Conservation (phyloP, 352 stramenopile genomes). For the Hyphochytrium catenoides region DNA sequence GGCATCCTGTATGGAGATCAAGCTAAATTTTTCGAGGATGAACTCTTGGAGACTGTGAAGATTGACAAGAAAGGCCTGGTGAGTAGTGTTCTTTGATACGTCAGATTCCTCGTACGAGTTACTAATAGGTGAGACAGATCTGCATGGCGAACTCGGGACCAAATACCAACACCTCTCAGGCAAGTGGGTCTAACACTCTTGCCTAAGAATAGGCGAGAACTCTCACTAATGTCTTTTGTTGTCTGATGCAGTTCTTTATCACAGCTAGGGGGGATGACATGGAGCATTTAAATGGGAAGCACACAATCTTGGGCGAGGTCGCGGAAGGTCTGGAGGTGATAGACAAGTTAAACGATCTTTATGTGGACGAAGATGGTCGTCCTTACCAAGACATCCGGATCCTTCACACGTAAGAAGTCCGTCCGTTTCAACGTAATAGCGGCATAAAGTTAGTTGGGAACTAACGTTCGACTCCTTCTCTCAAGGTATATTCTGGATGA, state of each 20-base stretch:
- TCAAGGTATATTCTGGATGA: conserved; percentile 35
- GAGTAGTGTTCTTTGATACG: not conserved
- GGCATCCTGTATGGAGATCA: conserved; percentile 66
- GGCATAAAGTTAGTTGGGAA: not conserved
- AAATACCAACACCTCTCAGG: conserved; percentile 41
- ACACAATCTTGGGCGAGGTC: conserved; percentile 75
- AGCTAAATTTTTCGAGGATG: conserved; percentile 45
- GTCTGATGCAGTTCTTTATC: conserved; percentile 96
- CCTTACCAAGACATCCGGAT: conserved; percentile 94
- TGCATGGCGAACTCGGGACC: conserved; percentile 54
- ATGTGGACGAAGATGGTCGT: conserved; percentile 78
- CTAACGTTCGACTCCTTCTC: too few species aligned
- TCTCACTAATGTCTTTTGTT: conserved; percentile 21
- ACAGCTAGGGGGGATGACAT: conserved; percentile 70
- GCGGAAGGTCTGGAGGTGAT: conserved; percentile 82
- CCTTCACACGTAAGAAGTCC: conserved; percentile 42
- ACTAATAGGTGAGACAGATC: conserved; percentile 12
- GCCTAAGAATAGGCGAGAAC: conserved; percentile 18
- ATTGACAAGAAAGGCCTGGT: conserved; percentile 25
- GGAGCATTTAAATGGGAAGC: conserved; percentile 64
- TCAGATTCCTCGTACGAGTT: not conserved
- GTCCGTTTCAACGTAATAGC: conserved; percentile 5
- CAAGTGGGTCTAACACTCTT: conserved; percentile 4
- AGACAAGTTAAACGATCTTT: conserved; percentile 76
- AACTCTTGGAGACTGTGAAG: conserved; percentile 22